Evolutionary conservation across 768 basidiomycete genomes (phyloP).

Genomic region (Terana coerulea): DNA sequence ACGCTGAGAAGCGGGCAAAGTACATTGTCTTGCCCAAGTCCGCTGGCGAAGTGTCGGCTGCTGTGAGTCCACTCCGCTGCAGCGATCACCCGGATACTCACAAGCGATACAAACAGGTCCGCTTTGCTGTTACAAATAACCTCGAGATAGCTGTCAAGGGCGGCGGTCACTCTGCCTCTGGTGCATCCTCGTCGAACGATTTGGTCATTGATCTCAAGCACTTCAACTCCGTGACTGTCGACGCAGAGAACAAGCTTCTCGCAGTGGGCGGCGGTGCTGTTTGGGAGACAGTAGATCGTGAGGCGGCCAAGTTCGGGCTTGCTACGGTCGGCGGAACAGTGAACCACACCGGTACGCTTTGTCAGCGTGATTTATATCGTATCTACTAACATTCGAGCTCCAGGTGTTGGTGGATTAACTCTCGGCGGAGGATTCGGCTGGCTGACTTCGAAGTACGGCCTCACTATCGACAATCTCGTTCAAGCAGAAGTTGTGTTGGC

Average conservation of each 20-base stretch:
- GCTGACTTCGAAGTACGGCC: conserved; percentile 19
- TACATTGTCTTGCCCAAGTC: conserved; percentile 5
- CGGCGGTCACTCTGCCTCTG: conserved; percentile 29
- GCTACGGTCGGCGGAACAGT: conserved; percentile 15
- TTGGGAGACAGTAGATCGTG: conserved; percentile 25
- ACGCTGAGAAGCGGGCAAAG: conserved; percentile 4
- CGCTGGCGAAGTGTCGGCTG: conserved; percentile 10
- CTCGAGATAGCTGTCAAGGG: conserved; percentile 18
- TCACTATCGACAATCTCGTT: conserved; percentile 17
- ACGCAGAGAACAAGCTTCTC: conserved; percentile 23
- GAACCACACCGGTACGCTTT: conserved; percentile 10
- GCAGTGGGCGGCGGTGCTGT: conserved; percentile 30
- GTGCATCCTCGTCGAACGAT: conserved; percentile 29
- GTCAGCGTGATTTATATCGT: not conserved
- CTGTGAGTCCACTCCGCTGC: not conserved
- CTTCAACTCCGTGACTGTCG: conserved; percentile 25
- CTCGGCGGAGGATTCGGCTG: conserved; percentile 14
- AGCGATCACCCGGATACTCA: not conserved
- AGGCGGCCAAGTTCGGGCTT: conserved; percentile 20
- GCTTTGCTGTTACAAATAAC: conserved; percentile 2
- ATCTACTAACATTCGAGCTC: not conserved
- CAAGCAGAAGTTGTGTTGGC: conserved; percentile 10
- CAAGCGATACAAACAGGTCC: not conserved
- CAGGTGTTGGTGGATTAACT: conserved; percentile 15
- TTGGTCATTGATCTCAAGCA: conserved; percentile 31